A percentile compares a stretch with the other conserved stretches of the same genome.
These are phyloP conservation scores for Choanephora cucurbitarum DNA, from an alignment of 371 early-diverging fungal species.

Conservation along the genomic window DNA sequence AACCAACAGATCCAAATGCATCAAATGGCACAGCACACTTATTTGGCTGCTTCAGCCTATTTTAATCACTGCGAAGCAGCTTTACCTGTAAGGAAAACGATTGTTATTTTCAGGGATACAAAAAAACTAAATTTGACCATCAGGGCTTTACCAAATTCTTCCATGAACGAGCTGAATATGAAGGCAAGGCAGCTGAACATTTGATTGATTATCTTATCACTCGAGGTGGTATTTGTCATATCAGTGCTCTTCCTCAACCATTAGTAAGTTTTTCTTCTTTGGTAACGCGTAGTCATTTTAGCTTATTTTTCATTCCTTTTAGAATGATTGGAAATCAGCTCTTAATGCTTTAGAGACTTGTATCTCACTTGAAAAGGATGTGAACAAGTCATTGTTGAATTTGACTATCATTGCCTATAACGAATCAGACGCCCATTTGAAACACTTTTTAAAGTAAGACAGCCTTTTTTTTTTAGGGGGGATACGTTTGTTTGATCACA, in stretches of 20 bases:
- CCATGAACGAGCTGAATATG: constrained; percentile 60
- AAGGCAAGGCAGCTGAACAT: constrained; percentile 45
- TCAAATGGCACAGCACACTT: constrained; percentile 55
- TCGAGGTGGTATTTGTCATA: constrained; percentile 59
- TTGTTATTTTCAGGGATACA: too few species aligned
- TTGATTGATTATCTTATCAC: constrained; percentile 64
- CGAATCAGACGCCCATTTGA: constrained; percentile 57
- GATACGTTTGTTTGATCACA: too few species aligned
- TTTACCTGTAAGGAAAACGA: constrained; percentile 41
- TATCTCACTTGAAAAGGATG: constrained; percentile 50
- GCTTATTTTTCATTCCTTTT: constrained; percentile 7
- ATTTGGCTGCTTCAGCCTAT: constrained; percentile 54
- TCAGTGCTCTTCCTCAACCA: constrained; percentile 40
- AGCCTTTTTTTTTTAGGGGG: not conserved
- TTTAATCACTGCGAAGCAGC: constrained; percentile 53
- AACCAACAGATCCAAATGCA: constrained; percentile 60
- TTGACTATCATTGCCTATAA: constrained; percentile 54
- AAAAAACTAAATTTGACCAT: not conserved
- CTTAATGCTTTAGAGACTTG: constrained; percentile 44
- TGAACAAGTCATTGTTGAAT: constrained; percentile 62
- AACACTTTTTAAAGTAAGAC: constrained; percentile 57
- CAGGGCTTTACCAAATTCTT: constrained; percentile 60
- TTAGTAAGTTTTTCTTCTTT: constrained; percentile 20
- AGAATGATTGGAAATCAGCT: constrained; percentile 42
- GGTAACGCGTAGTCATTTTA: not conserved